These are phyloP conservation scores for Rhizoclosmatium globosum DNA, from an alignment of 192 early-diverging fungal genomes.

Conservation along the genomic window DNA sequence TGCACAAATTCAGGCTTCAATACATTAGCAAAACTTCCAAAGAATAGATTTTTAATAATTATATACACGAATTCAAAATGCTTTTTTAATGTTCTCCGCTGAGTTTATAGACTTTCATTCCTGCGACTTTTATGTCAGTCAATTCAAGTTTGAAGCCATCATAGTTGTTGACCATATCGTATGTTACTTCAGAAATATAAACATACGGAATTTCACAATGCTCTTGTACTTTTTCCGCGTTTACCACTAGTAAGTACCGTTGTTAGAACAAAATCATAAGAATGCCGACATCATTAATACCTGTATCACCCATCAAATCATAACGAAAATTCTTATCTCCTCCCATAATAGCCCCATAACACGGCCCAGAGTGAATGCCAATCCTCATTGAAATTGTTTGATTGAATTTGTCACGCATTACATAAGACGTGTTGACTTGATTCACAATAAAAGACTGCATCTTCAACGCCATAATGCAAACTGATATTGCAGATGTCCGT, in stretches of 20 bases:
- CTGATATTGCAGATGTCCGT: constrained; percentile 47
- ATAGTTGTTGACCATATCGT: constrained; percentile 44
- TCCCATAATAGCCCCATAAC: constrained; percentile 61
- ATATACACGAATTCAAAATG: not conserved
- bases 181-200: constrained; percentile 47
- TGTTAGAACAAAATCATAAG: not conserved
- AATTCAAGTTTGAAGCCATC: constrained; percentile 46
- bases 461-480: constrained; percentile 56
- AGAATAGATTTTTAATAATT: not conserved
- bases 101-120: constrained; percentile 16
- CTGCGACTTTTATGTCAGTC: constrained; percentile 12
- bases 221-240: constrained; percentile 60
- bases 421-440: constrained; percentile 45
- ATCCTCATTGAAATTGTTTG: constrained; percentile 56
- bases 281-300: constrained; percentile 25
- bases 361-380: constrained; percentile 55
- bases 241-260: constrained; percentile 18
- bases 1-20: constrained; percentile 40
- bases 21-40: not conserved
- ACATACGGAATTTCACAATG: constrained; percentile 47
- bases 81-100: not conserved
- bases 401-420: constrained; percentile 45
- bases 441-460: constrained; percentile 58
- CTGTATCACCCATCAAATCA: constrained; percentile 59
- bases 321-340: constrained; percentile 61